phyloP scores from a whole-genome alignment of 441 rosid species.

The Metrosideros polymorpha region DNA sequence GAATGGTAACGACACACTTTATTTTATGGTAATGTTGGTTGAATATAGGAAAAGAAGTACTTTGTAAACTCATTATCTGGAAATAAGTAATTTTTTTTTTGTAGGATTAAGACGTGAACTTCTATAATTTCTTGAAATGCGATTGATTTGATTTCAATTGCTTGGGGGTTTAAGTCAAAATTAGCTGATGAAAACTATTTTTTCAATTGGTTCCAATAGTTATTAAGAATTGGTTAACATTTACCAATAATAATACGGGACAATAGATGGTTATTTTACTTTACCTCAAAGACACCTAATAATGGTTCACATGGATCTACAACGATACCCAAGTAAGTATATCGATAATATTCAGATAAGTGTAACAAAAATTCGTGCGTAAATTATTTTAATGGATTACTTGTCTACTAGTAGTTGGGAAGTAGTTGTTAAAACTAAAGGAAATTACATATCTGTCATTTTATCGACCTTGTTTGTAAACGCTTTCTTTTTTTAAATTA shows the following conservation, averaged over 20 bases:
- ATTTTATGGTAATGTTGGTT: background rate
- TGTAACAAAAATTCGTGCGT: background rate
- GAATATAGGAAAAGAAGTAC: background rate
- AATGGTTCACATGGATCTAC: background rate
- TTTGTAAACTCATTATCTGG: background rate
- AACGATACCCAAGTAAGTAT: background rate
- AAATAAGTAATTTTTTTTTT: background rate
- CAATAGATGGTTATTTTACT: background rate
- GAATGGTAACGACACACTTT: background rate
- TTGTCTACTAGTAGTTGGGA: background rate
- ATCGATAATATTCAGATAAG: background rate
- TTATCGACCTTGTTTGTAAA: background rate
- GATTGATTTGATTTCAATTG: background rate
- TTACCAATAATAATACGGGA: background rate
- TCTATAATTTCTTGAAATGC: background rate
- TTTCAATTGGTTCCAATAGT: background rate
- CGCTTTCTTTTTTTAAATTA: background rate
- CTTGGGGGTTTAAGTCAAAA: background rate
- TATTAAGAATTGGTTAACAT: background rate
- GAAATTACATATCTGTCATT: background rate
- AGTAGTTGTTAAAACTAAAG: background rate
- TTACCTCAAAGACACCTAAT: background rate
- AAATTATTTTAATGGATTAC: background rate
- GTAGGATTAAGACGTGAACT: background rate
- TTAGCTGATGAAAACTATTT: background rate